Evolutionary conservation across 148 eudicot species (phyloP).

Genomic region (Persicaria maculosa): DNA sequence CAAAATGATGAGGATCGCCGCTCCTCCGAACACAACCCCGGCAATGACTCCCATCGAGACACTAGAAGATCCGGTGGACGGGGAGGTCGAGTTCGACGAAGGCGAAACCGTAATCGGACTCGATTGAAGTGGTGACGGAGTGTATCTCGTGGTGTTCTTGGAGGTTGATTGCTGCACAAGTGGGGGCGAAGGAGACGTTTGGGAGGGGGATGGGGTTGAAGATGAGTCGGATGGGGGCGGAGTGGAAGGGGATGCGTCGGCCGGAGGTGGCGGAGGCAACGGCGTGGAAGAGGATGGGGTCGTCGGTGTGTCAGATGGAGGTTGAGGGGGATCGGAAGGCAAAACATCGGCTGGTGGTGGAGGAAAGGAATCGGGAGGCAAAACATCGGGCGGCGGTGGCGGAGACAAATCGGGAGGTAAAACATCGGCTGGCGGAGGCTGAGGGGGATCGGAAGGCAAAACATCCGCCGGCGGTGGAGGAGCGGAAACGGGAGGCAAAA

Average conservation of each 20-base stretch:
- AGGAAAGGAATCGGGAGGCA: too few species aligned
- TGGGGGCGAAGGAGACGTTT: neutral
- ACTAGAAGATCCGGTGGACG: neutral
- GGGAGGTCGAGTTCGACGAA: neutral
- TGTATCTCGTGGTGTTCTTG: neutral
- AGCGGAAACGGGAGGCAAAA: neutral
- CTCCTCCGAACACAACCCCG: neutral
- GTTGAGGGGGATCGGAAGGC: neutral
- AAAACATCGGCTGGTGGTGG: too few species aligned
- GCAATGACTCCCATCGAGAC: neutral
- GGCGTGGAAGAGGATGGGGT: neutral
- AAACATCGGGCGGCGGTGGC: too few species aligned
- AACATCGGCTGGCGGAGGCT: too few species aligned
- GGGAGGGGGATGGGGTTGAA: neutral
- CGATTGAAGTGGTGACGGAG: slow-evolving; percentile 18
- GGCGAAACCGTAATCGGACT: slow-evolving; percentile 13
- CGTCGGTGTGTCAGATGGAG: neutral
- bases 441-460: too few species aligned
- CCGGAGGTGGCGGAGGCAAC: neutral
- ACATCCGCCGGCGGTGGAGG: neutral
- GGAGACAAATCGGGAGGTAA: too few species aligned
- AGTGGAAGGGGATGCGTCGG: neutral
- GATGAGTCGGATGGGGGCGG: neutral
- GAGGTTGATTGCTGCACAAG: neutral
- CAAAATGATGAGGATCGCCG: neutral